Conservation (phyloP, 176 grass and related monocot species). For the Elymus sibiricus region DNA sequence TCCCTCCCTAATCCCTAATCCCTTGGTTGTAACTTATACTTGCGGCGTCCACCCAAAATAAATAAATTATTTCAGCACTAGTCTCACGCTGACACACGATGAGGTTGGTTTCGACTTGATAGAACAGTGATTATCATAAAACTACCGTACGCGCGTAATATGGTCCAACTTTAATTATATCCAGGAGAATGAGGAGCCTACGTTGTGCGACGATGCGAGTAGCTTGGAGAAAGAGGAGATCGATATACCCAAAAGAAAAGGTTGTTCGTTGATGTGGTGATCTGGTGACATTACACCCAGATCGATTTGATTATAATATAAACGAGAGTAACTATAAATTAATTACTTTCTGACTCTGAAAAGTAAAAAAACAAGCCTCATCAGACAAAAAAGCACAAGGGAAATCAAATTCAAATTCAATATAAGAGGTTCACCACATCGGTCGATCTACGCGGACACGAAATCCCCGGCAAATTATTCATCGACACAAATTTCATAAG, state of each 20-base stretch:
- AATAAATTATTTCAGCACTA: no score
- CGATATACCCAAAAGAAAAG: not conserved
- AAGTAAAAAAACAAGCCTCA: not conserved
- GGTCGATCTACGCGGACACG: not conserved
- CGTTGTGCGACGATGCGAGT: not conserved
- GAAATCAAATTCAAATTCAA: not conserved
- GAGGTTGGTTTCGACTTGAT: no score
- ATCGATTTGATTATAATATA: not conserved
- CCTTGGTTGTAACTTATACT: no score
- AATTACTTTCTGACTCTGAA: not conserved
- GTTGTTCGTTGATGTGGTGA: not conserved
- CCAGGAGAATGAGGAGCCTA: not conserved
- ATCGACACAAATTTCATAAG: not conserved
- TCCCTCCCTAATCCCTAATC: no score
- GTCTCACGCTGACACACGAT: no score
- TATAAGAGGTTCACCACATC: not conserved
- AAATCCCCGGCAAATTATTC: not conserved
- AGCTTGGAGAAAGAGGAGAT: not conserved
- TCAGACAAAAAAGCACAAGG: not conserved
- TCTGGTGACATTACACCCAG: no score
- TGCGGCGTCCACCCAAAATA: no score
- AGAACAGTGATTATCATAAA: not conserved
- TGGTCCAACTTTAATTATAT: not conserved
- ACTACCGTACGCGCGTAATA: not conserved
- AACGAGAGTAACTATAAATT: not conserved